phyloP scores from a whole-genome alignment of 176 grass and related monocot species.

The Eleusine indica region DNA sequence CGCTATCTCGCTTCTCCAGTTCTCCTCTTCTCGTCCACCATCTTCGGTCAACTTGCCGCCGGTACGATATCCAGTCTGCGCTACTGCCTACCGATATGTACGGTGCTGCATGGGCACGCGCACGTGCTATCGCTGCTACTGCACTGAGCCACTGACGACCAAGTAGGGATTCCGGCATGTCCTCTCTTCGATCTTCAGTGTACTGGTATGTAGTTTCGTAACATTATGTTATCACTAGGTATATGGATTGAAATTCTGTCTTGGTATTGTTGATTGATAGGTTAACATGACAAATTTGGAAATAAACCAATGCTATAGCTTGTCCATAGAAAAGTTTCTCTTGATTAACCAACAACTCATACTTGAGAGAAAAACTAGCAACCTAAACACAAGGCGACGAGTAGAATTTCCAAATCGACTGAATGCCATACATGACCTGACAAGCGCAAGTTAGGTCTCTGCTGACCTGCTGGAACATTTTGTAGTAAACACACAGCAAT shows the following conservation, averaged over 20 bases:
- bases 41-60: not conserved
- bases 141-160: not conserved
- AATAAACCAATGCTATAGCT: not conserved
- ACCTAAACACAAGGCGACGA: no score
- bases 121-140: not conserved
- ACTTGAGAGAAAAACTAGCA: no score
- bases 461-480: slow-evolving; percentile 13
- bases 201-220: no score
- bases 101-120: not conserved
- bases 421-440: slow-evolving; percentile 13
- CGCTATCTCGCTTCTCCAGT: not conserved
- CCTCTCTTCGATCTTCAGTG: not conserved
- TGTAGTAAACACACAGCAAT: not conserved
- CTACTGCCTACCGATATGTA: not conserved
- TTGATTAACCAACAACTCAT: no score
- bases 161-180: not conserved
- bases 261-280: not conserved
- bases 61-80: not conserved
- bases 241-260: not conserved
- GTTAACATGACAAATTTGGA: not conserved
- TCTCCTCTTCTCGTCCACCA: not conserved
- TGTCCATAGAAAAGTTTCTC: no score
- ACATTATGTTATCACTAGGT: not conserved
- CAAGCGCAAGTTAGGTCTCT: not conserved
- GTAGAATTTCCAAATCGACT: not conserved